phyloP scores from a whole-genome alignment of 2,329 filamentous ascomycete genomes.

The Leptographium procerum region DNA sequence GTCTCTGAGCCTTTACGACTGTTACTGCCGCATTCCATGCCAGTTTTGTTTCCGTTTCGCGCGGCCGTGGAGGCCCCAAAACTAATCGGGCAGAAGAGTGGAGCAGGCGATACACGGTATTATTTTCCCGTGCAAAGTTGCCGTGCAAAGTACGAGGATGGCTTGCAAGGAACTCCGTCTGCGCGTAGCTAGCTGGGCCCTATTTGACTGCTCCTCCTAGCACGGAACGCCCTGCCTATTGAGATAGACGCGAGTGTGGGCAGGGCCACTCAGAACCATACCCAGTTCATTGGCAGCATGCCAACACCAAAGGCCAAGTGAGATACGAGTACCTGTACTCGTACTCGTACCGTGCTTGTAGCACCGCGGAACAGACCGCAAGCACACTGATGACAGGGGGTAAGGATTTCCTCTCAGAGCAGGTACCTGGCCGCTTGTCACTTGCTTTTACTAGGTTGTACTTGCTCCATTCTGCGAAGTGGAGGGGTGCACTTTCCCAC shows the following conservation, averaged over 20 bases:
- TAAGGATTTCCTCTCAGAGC: background rate
- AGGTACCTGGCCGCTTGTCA: constrained; percentile 1
- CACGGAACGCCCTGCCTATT: background rate
- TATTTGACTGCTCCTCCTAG: background rate
- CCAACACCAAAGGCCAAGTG: background rate
- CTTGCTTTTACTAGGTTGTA: background rate
- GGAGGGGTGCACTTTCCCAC: background rate
- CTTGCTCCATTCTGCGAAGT: background rate
- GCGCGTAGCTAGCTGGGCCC: background rate
- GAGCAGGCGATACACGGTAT: background rate
- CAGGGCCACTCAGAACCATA: background rate
- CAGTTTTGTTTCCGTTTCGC: background rate
- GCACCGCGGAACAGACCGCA: background rate
- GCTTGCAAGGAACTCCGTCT: background rate
- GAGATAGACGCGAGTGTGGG: too few species aligned
- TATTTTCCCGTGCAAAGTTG: background rate
- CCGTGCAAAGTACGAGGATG: too few species aligned
- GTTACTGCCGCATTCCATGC: background rate
- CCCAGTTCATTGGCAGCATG: background rate
- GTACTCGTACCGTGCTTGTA: background rate
- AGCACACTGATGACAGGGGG: background rate
- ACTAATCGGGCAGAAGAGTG: background rate
- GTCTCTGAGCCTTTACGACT: background rate
- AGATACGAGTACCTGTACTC: background rate
- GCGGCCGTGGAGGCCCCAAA: background rate